A percentile compares a stretch with the other conserved stretches of the same genome.
phyloP scores from a whole-genome alignment of 257 asterid genomes.

The Nicotiana otophora region DNA sequence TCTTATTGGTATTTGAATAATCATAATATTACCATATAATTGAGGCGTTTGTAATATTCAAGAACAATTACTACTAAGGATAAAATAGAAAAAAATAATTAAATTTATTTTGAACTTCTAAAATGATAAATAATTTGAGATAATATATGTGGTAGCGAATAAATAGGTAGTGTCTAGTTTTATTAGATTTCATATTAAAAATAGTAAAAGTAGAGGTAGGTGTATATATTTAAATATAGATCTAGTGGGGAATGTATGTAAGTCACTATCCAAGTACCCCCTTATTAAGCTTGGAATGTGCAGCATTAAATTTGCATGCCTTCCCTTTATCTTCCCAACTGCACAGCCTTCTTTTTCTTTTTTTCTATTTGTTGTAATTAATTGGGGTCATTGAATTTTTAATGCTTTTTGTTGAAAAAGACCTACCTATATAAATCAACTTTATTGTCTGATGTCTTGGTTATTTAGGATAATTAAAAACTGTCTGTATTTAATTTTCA shows the following conservation, averaged over 20 bases:
- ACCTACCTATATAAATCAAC: neutral
- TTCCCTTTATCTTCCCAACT: neutral
- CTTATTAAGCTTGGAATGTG: neutral
- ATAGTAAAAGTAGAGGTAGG: neutral
- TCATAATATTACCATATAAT: too few relatives aligned
- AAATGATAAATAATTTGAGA: too few relatives aligned
- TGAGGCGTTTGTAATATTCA: too few relatives aligned
- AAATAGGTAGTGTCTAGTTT: neutral
- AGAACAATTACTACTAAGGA: too few relatives aligned
- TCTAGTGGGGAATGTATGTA: neutral
- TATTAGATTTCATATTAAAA: neutral
- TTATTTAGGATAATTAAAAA: neutral
- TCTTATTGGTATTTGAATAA: too few relatives aligned
- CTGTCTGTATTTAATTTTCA: neutral
- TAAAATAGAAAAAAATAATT: too few relatives aligned
- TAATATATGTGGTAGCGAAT: neutral
- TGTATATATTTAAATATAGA: neutral
- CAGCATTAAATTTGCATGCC: neutral
- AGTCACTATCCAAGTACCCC: neutral
- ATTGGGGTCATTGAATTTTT: neutral
- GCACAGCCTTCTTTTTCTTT: neutral
- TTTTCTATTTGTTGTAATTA: neutral
- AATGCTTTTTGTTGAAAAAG: neutral
- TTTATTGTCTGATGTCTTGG: neutral
- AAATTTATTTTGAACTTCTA: too few relatives aligned